Conservation (phyloP, 495 filamentous ascomycete species). For the Neurospora terricola region DNA sequence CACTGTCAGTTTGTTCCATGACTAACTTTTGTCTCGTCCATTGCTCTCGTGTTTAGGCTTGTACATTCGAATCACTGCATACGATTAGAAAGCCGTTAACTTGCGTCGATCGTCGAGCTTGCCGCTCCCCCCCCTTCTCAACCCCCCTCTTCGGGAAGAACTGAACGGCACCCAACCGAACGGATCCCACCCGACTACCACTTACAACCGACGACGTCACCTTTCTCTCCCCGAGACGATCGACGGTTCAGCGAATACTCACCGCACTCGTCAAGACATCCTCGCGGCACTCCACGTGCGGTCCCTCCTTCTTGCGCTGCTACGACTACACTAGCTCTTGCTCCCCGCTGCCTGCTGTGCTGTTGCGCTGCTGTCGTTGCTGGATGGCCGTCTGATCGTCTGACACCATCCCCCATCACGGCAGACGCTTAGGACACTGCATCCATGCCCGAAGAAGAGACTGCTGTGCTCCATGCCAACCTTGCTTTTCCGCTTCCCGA, state of each 20-base stretch:
- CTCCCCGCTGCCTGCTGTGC: neutral
- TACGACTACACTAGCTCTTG: neutral
- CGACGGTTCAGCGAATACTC: neutral
- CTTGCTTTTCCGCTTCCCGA: slow-evolving; percentile 10
- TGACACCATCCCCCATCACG: slow-evolving; percentile 4
- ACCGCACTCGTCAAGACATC: neutral
- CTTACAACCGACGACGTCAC: neutral
- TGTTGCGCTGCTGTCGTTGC: slow-evolving; percentile 3
- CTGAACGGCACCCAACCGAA: neutral
- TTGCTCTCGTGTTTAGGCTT: neutral
- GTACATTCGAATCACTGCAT: neutral
- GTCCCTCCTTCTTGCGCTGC: neutral
- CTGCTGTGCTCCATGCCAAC: slow-evolving; percentile 22
- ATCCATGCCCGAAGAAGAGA: slow-evolving; percentile 25
- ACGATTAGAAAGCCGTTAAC: neutral
- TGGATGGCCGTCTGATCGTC: slow-evolving; percentile 22
- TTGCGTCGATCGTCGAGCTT: neutral
- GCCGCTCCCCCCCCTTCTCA: neutral
- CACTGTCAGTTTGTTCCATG: neutral
- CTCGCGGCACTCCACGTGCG: neutral
- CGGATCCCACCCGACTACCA: neutral
- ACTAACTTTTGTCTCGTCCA: neutral
- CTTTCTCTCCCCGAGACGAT: neutral
- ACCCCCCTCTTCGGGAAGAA: neutral
- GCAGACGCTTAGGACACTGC: slow-evolving; percentile 15